A percentile compares a stretch with the other conserved stretches of the same genome.
phyloP scores from a whole-genome alignment of 1,139 yeast genomes.

The Diutina rugosa region DNA sequence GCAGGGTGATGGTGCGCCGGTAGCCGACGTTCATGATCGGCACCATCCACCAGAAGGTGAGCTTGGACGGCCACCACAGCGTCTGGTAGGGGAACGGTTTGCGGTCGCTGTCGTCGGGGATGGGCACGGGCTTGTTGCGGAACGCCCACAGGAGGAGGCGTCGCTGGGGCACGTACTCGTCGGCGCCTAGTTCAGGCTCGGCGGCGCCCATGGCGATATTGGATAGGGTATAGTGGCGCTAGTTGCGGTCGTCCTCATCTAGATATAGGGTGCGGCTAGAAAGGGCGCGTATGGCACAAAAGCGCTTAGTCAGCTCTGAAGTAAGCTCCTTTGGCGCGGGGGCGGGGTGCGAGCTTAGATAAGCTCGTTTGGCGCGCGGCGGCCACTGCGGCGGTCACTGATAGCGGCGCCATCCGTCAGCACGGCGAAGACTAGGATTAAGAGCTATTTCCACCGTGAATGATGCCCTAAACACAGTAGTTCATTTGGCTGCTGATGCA shows the following conservation, averaged over 20 bases:
- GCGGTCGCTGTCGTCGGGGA: constrained; percentile 42
- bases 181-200: neutral
- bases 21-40: constrained; percentile 50
- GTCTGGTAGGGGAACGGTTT: constrained; percentile 11
- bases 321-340: neutral
- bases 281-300: neutral
- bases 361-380: neutral
- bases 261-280: neutral
- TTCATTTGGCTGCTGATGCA: too few species aligned
- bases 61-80: constrained; percentile 4
- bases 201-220: neutral
- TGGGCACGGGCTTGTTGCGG: constrained; percentile 32
- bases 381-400: neutral
- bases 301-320: neutral
- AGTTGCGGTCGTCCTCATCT: neutral
- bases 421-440: neutral
- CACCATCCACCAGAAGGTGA: constrained; percentile 38
- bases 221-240: neutral
- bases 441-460: neutral
- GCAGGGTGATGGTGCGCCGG: constrained; percentile 48
- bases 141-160: constrained; percentile 18
- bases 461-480: too few species aligned
- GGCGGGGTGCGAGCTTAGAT: neutral
- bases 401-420: neutral
- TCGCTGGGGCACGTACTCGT: constrained; percentile 10